phyloP scores from a whole-genome alignment of 306 rosid species.

The Potentilla sterilis region DNA sequence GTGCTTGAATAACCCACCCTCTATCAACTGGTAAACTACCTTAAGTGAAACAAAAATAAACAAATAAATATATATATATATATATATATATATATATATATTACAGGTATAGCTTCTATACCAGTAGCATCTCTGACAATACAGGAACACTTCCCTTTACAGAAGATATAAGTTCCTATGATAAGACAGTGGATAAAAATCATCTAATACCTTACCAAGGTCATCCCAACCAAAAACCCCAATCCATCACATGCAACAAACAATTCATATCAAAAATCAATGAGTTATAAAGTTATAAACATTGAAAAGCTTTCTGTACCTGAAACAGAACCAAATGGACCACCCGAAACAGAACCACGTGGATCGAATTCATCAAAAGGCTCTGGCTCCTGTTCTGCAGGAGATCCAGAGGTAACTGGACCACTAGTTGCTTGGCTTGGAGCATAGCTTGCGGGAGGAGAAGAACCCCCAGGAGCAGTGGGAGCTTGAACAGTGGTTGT shows the following conservation, averaged over 20 bases:
- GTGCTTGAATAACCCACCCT: background rate
- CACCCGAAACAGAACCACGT: slow-evolving; percentile 70
- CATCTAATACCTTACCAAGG: background rate
- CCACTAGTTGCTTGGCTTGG: slow-evolving; percentile 44
- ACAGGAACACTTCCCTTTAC: background rate
- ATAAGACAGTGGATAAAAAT: background rate
- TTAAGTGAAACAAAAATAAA: background rate
- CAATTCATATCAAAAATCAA: background rate
- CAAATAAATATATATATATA: background rate
- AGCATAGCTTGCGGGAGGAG: slow-evolving; percentile 44
- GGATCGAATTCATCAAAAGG: slow-evolving; percentile 90
- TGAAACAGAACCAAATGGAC: slow-evolving; percentile 63
- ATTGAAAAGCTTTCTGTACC: slow-evolving; percentile 34
- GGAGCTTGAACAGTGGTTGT: slow-evolving; percentile 30
- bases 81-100: too few relatives aligned
- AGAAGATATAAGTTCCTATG: background rate
- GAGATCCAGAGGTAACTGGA: slow-evolving; percentile 37
- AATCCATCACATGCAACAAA: background rate
- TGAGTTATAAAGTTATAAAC: background rate
- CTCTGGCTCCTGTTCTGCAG: slow-evolving; percentile 44
- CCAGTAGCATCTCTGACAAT: slow-evolving; percentile 2
- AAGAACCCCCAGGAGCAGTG: slow-evolving; percentile 57
- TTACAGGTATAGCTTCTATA: background rate
- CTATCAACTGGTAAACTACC: background rate
- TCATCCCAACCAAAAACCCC: background rate